Percentiles rank a stretch among this genome's conserved stretches.
Evolutionary conservation across 306 rosid genomes (phyloP).

Genomic region (Medicago lupulina): DNA sequence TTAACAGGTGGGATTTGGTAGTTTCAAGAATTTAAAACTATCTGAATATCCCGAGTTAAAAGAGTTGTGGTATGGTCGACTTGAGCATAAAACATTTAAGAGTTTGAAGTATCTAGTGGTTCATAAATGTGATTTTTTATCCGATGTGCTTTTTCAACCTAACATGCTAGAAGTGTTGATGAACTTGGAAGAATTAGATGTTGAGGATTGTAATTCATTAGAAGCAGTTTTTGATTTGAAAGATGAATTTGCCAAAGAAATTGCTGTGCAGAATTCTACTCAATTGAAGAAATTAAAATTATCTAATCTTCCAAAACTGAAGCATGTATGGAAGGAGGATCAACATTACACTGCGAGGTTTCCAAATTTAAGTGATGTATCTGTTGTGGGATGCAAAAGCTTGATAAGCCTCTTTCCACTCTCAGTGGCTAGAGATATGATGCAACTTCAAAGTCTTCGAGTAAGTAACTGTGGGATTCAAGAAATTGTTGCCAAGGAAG

Average conservation of each 20-base stretch:
- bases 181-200: neutral
- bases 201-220: neutral
- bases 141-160: neutral
- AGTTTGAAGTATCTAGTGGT: neutral
- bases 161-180: neutral
- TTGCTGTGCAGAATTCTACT: neutral
- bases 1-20: neutral
- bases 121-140: neutral
- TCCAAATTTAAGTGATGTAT: no score
- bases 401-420: neutral
- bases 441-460: neutral
- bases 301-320: no score
- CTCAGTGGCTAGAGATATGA: neutral
- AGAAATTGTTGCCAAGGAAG: neutral
- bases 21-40: neutral
- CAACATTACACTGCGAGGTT: no score
- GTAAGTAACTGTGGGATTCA: neutral
- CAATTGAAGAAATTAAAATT: neutral
- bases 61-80: neutral
- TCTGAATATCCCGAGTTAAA: neutral
- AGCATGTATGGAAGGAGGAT: no score
- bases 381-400: no score
- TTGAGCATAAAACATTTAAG: neutral
- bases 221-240: neutral
- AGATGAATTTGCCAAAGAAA: neutral